Evolutionary conservation across 192 early-diverging fungal genomes (phyloP), one percentile per base, ranked within the genome.

Genomic region (Dimargaris cristalligena): DNA sequence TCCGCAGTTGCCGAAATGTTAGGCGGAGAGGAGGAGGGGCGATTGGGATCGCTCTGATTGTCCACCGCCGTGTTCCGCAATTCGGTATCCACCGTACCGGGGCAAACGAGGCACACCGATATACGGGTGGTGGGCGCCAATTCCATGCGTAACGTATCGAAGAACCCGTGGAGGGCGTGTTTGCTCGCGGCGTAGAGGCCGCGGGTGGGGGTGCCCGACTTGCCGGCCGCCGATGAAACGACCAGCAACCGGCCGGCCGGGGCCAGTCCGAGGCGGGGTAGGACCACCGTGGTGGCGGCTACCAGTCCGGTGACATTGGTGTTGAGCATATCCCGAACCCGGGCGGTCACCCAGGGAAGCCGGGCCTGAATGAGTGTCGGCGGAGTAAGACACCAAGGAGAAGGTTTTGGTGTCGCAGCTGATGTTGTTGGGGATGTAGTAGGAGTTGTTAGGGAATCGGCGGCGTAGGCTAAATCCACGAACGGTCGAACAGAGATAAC

Each of bases 91-190:
- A 88, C 88, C 60, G 80, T 80, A 0, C 76, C 79, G 2, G 87
- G 63, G 16, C 78, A 79, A 4, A 92, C 74, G 31, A 76, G 71
- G 10, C 88, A 75, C 20, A 80, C 80, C n/a, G n/a, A n/a, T n/a
- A n/a, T n/a, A 9, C 75, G 69, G 16, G 31, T 29, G 26, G 54
- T 33, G 13, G 55, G 50, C 0, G 65, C 71, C 3, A 89, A 64
- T 63, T 93, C 90, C 63, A 90, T 87, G 1, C 90, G 76, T 33
- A 93, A 61, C 4, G 88, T 72, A 46, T 78, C 74, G 73, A 93
- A 90, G 67, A 85, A 93, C 0, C 87, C 90, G 29, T 81, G 80
- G 3, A 87, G 68, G 0, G 90, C 90, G 60, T 86, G 84, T 50
- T 93, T 93, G 52, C 78, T 80, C 1, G 83, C 82, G 41, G 79